A percentile compares a stretch with the other conserved stretches of the same genome.
These are phyloP conservation scores for Davidsoniella eucalypti DNA, from an alignment of 2,329 filamentous ascomycete genomes.

Conservation along the genomic window DNA sequence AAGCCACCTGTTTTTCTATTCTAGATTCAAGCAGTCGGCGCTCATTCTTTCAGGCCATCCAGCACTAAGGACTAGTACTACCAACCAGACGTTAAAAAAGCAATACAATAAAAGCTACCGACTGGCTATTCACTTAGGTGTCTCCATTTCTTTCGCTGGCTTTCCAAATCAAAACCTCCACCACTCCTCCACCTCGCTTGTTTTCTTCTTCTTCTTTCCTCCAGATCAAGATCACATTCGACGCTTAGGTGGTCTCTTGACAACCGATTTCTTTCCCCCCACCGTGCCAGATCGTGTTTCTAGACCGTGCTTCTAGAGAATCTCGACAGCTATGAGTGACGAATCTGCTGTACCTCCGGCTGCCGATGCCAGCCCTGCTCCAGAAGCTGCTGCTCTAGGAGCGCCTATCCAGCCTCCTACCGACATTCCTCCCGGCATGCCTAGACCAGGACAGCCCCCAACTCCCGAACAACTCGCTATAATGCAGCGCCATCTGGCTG, in stretches of 20 bases:
- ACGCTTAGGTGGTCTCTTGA: background rate
- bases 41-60: background rate
- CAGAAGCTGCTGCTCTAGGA: background rate
- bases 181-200: background rate
- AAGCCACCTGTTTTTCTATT: no score
- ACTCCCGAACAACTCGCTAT: constrained; percentile 69
- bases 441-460: constrained; percentile 26
- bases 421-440: background rate
- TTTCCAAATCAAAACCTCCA: background rate
- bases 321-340: background rate
- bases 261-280: background rate
- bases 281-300: no score
- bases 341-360: background rate
- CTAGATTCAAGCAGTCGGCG: no score
- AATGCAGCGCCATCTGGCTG: constrained; percentile 69
- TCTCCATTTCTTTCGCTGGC: background rate
- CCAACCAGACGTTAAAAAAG: background rate
- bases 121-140: no score
- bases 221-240: background rate
- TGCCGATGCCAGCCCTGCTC: background rate
- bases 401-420: background rate
- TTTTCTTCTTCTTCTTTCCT: background rate
- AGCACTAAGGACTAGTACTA: background rate
- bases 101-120: background rate
- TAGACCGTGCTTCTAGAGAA: background rate